phyloP scores from a whole-genome alignment of 2,329 filamentous ascomycete genomes.

The Cercospora sp. region DNA sequence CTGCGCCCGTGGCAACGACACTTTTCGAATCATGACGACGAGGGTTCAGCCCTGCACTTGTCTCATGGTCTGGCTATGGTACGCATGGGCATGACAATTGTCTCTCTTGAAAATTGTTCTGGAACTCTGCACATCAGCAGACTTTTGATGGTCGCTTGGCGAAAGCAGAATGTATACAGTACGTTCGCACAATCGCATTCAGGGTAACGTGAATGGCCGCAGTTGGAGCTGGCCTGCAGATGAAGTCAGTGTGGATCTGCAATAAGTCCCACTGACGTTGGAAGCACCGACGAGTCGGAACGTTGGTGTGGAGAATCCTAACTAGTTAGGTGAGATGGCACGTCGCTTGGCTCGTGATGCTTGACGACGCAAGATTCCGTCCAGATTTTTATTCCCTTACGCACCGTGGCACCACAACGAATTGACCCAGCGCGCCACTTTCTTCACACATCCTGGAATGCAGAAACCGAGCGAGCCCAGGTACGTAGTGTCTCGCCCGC shows the following conservation, averaged over 20 bases:
- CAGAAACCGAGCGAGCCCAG: not conserved
- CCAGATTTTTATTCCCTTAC: not conserved
- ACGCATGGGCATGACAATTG: not conserved
- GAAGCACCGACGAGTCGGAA: not conserved
- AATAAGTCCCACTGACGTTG: slow-evolving; percentile 9
- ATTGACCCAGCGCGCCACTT: not conserved
- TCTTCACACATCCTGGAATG: not conserved
- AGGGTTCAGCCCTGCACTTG: slow-evolving; percentile 1
- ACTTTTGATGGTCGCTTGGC: not conserved
- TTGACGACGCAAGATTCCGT: slow-evolving; percentile 3
- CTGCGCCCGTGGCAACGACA: not conserved
- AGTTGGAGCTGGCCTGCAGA: not conserved
- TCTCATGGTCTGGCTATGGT: not conserved
- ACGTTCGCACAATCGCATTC: not conserved
- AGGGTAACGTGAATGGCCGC: not conserved
- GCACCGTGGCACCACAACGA: slow-evolving; percentile 1
- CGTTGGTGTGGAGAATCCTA: slow-evolving; percentile 3
- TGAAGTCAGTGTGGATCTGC: slow-evolving; percentile 13
- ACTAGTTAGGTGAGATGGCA: not conserved
- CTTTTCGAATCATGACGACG: slow-evolving; percentile 2
- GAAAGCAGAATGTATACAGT: not conserved
- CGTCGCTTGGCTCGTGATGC: slow-evolving; percentile 9
- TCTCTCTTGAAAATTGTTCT: not conserved
- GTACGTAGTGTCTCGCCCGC: not conserved
- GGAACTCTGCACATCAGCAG: not conserved